Conservation (phyloP, 2,329 filamentous ascomycete genomes). For the Verticillium tricorpus region DNA sequence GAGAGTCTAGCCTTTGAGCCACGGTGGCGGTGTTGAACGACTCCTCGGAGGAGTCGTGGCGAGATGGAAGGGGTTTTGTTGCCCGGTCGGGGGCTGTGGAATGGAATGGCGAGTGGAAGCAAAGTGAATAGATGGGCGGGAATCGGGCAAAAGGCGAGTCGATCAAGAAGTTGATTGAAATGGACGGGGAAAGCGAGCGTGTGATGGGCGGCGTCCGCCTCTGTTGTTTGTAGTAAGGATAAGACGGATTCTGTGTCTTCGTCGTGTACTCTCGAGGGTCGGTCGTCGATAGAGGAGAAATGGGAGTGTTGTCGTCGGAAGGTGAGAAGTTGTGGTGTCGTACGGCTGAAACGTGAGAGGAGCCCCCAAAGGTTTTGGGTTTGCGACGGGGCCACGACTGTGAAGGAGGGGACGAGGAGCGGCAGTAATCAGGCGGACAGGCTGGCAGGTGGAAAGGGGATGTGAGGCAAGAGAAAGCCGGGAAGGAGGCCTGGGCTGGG, state of each 20-base stretch:
- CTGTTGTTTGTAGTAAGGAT: background rate
- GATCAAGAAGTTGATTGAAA: background rate
- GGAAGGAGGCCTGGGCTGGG: background rate
- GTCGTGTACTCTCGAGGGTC: background rate
- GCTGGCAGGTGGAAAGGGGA: conserved; percentile 15
- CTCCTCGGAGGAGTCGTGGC: conserved; percentile 24
- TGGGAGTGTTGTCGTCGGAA: background rate
- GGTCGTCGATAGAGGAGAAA: background rate
- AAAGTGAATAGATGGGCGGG: background rate
- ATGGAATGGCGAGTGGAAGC: conserved; percentile 1
- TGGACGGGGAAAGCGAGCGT: background rate
- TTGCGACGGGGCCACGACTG: conserved; percentile 1
- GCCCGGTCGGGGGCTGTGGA: conserved; percentile 4
- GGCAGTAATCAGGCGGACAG: conserved; percentile 3
- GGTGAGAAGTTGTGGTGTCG: background rate
- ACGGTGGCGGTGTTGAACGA: conserved; percentile 19
- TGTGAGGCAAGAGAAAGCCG: background rate
- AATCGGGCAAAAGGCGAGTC: conserved; percentile 1
- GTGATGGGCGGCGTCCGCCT: background rate
- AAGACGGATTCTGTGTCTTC: background rate
- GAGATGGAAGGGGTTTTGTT: conserved; percentile 2
- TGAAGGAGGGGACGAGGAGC: conserved; percentile 4
- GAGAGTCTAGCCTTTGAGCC: conserved; percentile 35
- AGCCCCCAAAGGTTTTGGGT: conserved; percentile 1
- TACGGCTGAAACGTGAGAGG: conserved; percentile 1